Base-by-base conservation (phyloP, 768 basidiomycete genomes). In the Amanita inopinata region DNA sequence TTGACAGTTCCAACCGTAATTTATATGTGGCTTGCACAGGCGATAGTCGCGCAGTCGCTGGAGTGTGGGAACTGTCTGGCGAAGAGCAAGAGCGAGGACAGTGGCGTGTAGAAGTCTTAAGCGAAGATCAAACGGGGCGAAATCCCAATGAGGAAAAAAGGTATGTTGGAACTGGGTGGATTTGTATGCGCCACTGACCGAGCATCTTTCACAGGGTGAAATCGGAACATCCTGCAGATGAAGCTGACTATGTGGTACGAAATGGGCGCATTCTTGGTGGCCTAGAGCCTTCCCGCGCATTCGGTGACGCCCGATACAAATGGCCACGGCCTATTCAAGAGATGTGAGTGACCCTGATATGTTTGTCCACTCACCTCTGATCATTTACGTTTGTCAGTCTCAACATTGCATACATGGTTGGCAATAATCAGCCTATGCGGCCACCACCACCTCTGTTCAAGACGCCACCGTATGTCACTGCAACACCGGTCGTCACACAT, bases 31-130 rank as follows among this genome's bases (percentile, higher is more conserved):
- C 94, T 6, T 80, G 81, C 51, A 82, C 91, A 3, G 96, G 96
- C 0, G 96, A 99, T 57, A 86, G 88, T 56, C 76, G 96, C 36
- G 96, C 96, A 9, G 91, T 99, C 4, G 93, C 94, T 15, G 96
- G 96, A 14, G 74, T 89, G 27, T 93, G 87, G 84, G 80, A 88
- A 49, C 72, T 76, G 38, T 70, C 71, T 3, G 61, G 58, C 2
- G 74, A 80, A 48, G 80, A 78, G 3, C 65, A 70, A 40, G 80
- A 78, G 3, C 65, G 70, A 40, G 87, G 87, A 8, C 70, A 67
- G 40, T 99, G 96, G 96, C 75, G 80, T 34, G 84, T 92, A 22
- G 90, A 96, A 57, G 88, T 88, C n/a, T 69, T 99, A 48, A 89
- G 77, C 20, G 91, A 97, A 60, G 96, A 98, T 56, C 93, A 97